A percentile compares a stretch with the other conserved stretches of the same genome.
These are phyloP conservation scores for Paragyromitra xinjiangensis DNA, from an alignment of 495 filamentous ascomycete genomes.

Conservation along the genomic window DNA sequence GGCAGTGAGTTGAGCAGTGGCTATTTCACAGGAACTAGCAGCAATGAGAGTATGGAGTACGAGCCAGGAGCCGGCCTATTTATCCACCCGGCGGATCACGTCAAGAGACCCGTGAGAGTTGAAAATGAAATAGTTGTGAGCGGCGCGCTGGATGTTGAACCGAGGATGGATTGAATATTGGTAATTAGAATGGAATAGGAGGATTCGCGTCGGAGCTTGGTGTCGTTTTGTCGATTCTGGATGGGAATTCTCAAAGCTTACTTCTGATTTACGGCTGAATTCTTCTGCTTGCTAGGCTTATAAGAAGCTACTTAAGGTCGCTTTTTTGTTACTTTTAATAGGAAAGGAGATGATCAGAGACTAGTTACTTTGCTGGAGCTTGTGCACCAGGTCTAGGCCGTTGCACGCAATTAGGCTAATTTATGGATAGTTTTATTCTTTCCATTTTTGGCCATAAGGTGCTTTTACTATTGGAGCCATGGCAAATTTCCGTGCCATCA, in stretches of 20 bases:
- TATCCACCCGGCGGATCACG: not conserved
- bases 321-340: not conserved
- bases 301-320: not conserved
- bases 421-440: not conserved
- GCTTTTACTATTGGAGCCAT: not conserved
- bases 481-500: not conserved
- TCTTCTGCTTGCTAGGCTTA: not conserved
- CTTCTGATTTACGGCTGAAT: not conserved
- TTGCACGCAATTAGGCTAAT: not conserved
- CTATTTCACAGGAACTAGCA: slow-evolving; percentile 23
- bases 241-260: not conserved
- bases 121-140: no score
- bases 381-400: no score
- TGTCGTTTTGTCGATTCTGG: not conserved
- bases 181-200: no score
- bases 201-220: not conserved
- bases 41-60: not conserved
- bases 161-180: no score
- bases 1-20: slow-evolving; percentile 25
- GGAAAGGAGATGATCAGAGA: not conserved
- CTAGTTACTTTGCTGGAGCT: not conserved
- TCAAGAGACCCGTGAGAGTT: no score
- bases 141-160: no score
- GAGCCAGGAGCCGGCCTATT: not conserved
- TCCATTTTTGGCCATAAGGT: not conserved